phyloP scores from a whole-genome alignment of 2,329 filamentous ascomycete species.

The Fusarium denticulatum region DNA sequence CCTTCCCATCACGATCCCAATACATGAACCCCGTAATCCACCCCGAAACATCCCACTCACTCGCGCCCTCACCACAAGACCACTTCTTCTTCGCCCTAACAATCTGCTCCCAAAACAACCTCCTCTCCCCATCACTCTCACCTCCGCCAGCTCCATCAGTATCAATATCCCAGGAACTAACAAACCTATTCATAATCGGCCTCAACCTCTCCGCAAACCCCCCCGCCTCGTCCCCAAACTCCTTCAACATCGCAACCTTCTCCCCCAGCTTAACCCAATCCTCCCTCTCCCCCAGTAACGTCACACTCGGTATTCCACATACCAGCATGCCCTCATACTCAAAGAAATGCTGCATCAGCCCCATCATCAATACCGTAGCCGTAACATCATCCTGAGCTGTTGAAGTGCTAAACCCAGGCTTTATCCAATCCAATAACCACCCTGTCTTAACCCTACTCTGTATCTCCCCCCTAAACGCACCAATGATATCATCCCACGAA shows the following conservation, averaged over 20 bases:
- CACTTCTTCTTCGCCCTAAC: conserved; percentile 49
- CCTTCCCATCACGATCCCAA: conserved; percentile 52
- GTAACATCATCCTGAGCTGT: conserved; percentile 51
- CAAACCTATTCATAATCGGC: conserved; percentile 58
- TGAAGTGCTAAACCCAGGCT: conserved; percentile 56
- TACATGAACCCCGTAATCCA: conserved; percentile 62
- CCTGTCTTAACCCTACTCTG: conserved; percentile 51
- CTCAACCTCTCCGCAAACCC: conserved; percentile 52
- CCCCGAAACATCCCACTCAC: conserved; percentile 54
- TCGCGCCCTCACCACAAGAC: conserved; percentile 44
- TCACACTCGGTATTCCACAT: conserved; percentile 57
- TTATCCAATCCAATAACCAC: conserved; percentile 56
- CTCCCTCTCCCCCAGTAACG: conserved; percentile 49
- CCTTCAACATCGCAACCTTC: conserved; percentile 54
- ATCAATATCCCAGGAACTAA: conserved; percentile 55
- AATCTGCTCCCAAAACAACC: conserved; percentile 57
- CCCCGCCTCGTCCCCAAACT: conserved; percentile 56
- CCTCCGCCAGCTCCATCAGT: no score
- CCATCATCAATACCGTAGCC: conserved; percentile 57
- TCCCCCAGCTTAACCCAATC: conserved; percentile 55
- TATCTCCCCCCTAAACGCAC: conserved; percentile 52
- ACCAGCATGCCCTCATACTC: conserved; percentile 49
- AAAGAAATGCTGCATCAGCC: conserved; percentile 54
- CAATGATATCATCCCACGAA: conserved; percentile 43
- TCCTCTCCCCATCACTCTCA: conserved; percentile 33